Percentiles rank a stretch among this genome's conserved stretches.
Evolutionary conservation across 148 eudicot genomes (phyloP).

Genomic region (Spergularia marina): DNA sequence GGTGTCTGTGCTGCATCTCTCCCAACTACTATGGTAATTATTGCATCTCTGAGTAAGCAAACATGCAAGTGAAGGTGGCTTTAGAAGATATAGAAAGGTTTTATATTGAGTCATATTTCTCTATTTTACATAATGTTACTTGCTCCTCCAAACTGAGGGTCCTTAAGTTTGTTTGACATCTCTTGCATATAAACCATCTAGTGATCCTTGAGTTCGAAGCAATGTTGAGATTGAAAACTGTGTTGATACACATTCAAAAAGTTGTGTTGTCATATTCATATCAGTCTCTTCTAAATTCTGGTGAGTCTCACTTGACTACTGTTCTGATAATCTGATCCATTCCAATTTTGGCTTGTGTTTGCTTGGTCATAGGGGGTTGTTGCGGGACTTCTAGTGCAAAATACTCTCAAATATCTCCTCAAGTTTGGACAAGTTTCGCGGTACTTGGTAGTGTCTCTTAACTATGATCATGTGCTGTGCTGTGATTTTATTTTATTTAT

Average conservation of each 20-base stretch:
- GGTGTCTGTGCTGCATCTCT: constrained; percentile 99
- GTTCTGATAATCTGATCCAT: constrained; percentile 19
- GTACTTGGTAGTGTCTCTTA: constrained; percentile 57
- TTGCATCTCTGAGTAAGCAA: constrained; percentile 5
- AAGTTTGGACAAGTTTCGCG: constrained; percentile 80
- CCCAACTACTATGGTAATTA: constrained; percentile 89
- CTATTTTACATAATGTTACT: not conserved
- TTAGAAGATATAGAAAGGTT: not conserved
- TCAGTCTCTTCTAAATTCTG: not conserved
- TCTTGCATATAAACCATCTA: not conserved
- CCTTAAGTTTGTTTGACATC: too few species aligned
- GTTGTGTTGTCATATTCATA: not conserved
- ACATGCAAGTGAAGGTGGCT: not conserved
- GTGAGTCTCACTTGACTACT: not conserved
- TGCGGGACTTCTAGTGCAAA: constrained; percentile 94
- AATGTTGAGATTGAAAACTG: not conserved
- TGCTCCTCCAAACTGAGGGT: not conserved
- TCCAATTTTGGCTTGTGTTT: not conserved
- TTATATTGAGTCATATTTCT: not conserved
- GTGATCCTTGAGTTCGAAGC: not conserved
- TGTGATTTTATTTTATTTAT: constrained; percentile 1
- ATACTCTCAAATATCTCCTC: constrained; percentile 84
- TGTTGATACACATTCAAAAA: not conserved
- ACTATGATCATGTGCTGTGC: not conserved
- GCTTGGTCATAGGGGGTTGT: constrained; percentile 72